These are phyloP conservation scores for Ascochyta clinopodiicola DNA, from an alignment of 2,329 filamentous ascomycete species.

Conservation along the genomic window DNA sequence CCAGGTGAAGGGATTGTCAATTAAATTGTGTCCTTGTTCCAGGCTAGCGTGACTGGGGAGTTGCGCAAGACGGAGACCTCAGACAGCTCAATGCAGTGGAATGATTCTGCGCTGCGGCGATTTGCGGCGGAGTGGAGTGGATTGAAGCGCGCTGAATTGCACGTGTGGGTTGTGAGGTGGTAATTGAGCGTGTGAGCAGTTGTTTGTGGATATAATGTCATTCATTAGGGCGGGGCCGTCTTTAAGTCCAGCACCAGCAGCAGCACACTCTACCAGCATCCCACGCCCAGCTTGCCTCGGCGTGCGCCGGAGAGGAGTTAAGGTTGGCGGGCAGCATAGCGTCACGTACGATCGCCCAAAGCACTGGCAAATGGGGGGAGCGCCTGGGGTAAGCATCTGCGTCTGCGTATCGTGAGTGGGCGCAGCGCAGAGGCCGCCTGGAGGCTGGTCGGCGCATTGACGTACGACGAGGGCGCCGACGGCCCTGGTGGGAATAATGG, in stretches of 20 bases:
- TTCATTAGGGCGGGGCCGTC: background rate
- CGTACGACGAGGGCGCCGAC: conserved; percentile 12
- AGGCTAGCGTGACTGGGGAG: conserved; percentile 11
- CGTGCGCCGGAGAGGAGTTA: conserved; percentile 15
- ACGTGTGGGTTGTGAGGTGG: background rate
- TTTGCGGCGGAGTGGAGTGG: background rate
- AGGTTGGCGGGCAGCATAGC: conserved; percentile 12
- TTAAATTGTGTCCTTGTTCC: conserved; percentile 28
- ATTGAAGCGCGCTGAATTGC: too few species aligned
- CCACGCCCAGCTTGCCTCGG: conserved; percentile 12
- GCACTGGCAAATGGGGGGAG: conserved; percentile 23
- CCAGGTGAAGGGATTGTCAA: conserved; percentile 28
- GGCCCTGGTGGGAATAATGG: background rate
- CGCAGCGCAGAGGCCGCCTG: conserved; percentile 16
- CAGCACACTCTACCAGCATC: background rate
- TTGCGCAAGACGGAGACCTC: background rate
- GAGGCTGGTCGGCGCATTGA: conserved; percentile 1
- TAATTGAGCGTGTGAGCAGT: background rate
- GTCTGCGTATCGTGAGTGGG: conserved; percentile 20
- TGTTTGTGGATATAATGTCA: too few species aligned
- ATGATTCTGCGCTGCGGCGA: background rate
- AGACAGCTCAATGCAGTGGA: background rate
- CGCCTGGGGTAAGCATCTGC: conserved; percentile 22
- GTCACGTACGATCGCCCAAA: conserved; percentile 16
- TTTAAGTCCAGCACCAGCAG: conserved; percentile 3